Evolutionary conservation across 176 grass and related monocot species (phyloP), one percentile per base, ranked within the genome.

Genomic region (Oryza rufipogon): DNA sequence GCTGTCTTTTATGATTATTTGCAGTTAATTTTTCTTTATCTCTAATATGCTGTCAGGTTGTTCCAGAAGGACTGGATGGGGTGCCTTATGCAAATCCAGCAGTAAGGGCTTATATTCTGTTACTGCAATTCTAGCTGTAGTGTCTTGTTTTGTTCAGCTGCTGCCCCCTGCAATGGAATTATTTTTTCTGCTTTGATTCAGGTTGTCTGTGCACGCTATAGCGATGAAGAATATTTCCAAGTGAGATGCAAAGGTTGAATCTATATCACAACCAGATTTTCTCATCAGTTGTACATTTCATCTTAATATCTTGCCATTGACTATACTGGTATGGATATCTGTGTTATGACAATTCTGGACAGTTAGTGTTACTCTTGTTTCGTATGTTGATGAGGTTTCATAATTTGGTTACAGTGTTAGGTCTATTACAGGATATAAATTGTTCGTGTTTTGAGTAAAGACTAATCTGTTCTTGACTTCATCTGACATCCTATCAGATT

Each of bases 171-270:
- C 52, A 78, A 67, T 73, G 30, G 6, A 78, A 8, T 80, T 54
- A 73, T 87, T 86, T 66, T 66, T 86, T 87, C 39, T 13, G 75
- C 46, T 80, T 86, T 68, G 46, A 17, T 85, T 71, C 71, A 98
- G 96, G 93, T 98, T 73, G 84, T 94, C 47, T 98, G 96, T 84
- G 89, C 93, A 32, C 83, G 93, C 51, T 98, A 98, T 38, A 95
- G 87, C 0, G 78, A 92, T 81, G 93, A 98, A 85, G 91, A 98
- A 52, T 95, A 92, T 87, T 96, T 98, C 86, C 78, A 79, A 70
- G 82, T 92, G 70, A 93, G 96, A 89, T 98, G 96, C 88, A 84
- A 96, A 96, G 93, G 93, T 98, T 88, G 16, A 80, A 70, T 46
- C 73, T 77, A 23, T 76, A 7, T 38, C 47, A 48, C 13, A 70